Evolutionary conservation across 805 yeast genomes (phyloP), one percentile per base, ranked within the genome.

Genomic region (Metschnikowia cubensis): DNA sequence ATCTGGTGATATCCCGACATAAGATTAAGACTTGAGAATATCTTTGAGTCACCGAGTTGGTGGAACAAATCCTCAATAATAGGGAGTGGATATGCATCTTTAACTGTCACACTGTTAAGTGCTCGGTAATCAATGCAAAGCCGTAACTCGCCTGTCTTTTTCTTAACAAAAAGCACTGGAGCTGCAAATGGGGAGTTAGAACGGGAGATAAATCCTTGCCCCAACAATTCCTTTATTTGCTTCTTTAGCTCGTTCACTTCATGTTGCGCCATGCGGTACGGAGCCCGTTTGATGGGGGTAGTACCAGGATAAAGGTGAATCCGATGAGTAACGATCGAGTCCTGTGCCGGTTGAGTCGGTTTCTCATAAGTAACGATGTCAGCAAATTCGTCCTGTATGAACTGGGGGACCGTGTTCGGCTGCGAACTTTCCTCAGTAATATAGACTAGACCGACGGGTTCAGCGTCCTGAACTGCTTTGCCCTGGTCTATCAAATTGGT

Each of bases 51-150:
- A 1, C 45, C 48, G 22, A 50, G 17, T 6, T 37, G 25, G 36
- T 43, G 44, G 21, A 47, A 50, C 2, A 50, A 35, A 17, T 50
- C 50, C 3, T 47, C 50, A 18, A 47, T 42, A 3, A 47, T 32
- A 4, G 48, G 49, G 17, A 50, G 38, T 4, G 53, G 49, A 15
- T 35, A 50, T 14, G 48, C 40, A 21, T 47, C 42, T 11, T 45
- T 41, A 14, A 50, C 42, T 14, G 53, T 47, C 21, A 18, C 35
- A 4, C 14, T 22, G 31, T 50, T 50, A 11, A 50, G 33, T 4
- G 53, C 53, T 3, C 50, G 41, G 29, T 50, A 43, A 25, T 50
- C 53, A 14, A 43, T 47, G 35, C 50, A 47, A 3, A 50, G 20
- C 4, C 50, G 48, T n/a, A 35, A 22, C 8, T 36, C 36, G 13